Conservation (phyloP, 208 protist genomes). For the Crithidia acanthocephali region DNA sequence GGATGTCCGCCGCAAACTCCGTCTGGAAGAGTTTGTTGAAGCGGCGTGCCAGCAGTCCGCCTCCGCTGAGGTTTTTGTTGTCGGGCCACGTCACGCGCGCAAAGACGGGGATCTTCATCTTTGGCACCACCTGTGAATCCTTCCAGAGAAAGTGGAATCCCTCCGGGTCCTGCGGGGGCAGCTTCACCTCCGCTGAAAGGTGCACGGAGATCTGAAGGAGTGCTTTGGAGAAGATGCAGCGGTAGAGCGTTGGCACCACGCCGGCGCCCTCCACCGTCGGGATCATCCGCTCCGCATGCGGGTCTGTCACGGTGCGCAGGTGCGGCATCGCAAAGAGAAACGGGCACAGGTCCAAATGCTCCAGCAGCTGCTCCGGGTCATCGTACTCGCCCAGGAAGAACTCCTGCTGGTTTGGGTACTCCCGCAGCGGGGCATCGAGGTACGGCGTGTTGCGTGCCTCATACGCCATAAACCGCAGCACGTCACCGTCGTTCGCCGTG, state of each 20-base stretch:
- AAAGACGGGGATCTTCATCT: conserved; percentile 89
- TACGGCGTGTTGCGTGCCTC: conserved; percentile 83
- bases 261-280: conserved; percentile 85
- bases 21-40: conserved; percentile 77
- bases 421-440: conserved; percentile 68
- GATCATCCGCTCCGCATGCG: conserved; percentile 72
- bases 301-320: conserved; percentile 81
- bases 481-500: conserved; percentile 48
- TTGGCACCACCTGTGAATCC: conserved; percentile 82
- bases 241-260: conserved; percentile 83
- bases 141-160: conserved; percentile 87
- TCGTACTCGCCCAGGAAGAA: conserved; percentile 91
- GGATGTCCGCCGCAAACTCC: conserved; percentile 85
- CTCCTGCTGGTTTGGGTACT: conserved; percentile 86
- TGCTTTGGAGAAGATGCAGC: conserved; percentile 88
- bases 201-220: conserved; percentile 85
- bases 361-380: conserved; percentile 82
- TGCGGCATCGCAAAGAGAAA: conserved; percentile 83
- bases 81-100: conserved; percentile 85
- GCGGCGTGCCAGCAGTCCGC: conserved; percentile 61
- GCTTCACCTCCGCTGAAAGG: conserved; percentile 91
- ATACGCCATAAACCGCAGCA: conserved; percentile 84
- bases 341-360: conserved; percentile 88
- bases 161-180: conserved; percentile 89
- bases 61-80: conserved; percentile 67